phyloP scores from a whole-genome alignment of 1,139 yeast species.

The Hyphopichia wangnamkhiaoensis region DNA sequence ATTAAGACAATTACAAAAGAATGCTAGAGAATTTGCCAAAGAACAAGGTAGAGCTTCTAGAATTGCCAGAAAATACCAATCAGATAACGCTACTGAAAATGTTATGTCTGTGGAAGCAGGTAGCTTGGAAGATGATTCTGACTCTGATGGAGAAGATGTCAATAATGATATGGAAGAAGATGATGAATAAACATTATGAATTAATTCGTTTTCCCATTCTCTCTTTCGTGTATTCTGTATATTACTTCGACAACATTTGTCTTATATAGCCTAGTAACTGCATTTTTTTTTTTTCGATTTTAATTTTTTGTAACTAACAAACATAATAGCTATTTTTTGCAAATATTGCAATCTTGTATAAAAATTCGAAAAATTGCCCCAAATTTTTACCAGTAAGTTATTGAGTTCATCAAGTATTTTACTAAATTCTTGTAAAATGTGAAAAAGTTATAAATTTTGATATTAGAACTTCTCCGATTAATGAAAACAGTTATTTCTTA shows the following conservation, averaged over 20 bases:
- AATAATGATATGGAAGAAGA: slow-evolving; percentile 21
- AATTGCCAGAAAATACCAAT: slow-evolving; percentile 68
- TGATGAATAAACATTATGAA: slow-evolving; percentile 3
- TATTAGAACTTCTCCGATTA: no score
- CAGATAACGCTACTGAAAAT: slow-evolving; percentile 49
- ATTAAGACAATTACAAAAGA: slow-evolving; percentile 51
- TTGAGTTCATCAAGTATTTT: no score
- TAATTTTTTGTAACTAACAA: no score
- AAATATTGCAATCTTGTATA: no score
- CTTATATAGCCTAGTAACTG: background rate
- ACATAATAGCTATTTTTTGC: no score
- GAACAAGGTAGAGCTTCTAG: slow-evolving; percentile 63
- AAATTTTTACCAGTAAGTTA: no score
- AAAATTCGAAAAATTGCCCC: background rate
- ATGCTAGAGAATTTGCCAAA: slow-evolving; percentile 60
- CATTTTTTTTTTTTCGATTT: background rate
- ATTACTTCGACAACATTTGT: background rate
- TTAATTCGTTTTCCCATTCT: background rate
- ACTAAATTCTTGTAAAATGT: no score
- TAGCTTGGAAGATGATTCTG: slow-evolving; percentile 59
- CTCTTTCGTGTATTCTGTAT: background rate
- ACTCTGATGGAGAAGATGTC: slow-evolving; percentile 52
- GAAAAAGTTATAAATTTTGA: no score
- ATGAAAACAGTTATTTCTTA: no score
- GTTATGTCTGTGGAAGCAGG: slow-evolving; percentile 63